These are phyloP conservation scores for Solanum tacnaense DNA, from an alignment of 257 asterid genomes.

Conservation along the genomic window DNA sequence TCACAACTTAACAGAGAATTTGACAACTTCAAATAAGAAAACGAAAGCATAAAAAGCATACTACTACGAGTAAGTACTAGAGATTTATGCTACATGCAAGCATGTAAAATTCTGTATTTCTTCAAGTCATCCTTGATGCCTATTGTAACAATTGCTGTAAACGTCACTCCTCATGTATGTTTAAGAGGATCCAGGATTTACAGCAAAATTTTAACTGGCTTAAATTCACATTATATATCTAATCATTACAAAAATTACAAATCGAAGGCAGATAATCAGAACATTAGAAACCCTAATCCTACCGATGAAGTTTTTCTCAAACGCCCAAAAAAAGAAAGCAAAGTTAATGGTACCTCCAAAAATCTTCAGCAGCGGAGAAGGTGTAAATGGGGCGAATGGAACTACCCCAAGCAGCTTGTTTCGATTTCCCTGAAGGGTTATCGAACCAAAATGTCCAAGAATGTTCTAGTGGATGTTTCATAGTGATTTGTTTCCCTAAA, in stretches of 20 bases:
- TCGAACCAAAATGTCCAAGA: slow-evolving; percentile 41
- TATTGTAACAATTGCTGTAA: background rate
- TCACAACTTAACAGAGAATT: background rate
- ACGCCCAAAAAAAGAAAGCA: background rate
- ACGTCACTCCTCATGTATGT: background rate
- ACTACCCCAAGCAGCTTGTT: slow-evolving; percentile 29
- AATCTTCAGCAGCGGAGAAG: slow-evolving; percentile 41
- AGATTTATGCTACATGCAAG: background rate
- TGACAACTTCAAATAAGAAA: background rate
- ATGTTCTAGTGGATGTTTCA: slow-evolving; percentile 29
- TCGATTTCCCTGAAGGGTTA: slow-evolving; percentile 23
- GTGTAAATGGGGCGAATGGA: slow-evolving; percentile 31
- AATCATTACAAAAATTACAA: background rate
- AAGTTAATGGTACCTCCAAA: slow-evolving; percentile 28
- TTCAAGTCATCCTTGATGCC: background rate
- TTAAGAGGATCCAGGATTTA: background rate
- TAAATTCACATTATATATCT: background rate
- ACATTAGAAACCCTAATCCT: background rate
- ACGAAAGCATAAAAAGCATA: background rate
- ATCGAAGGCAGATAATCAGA: background rate
- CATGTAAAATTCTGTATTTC: background rate
- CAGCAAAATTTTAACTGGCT: background rate
- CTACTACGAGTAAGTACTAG: background rate
- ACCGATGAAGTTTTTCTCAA: background rate
- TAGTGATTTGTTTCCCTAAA: background rate